Evolutionary conservation across 202 grass and related monocot genomes (phyloP).

Genomic region (Carex arenaria): DNA sequence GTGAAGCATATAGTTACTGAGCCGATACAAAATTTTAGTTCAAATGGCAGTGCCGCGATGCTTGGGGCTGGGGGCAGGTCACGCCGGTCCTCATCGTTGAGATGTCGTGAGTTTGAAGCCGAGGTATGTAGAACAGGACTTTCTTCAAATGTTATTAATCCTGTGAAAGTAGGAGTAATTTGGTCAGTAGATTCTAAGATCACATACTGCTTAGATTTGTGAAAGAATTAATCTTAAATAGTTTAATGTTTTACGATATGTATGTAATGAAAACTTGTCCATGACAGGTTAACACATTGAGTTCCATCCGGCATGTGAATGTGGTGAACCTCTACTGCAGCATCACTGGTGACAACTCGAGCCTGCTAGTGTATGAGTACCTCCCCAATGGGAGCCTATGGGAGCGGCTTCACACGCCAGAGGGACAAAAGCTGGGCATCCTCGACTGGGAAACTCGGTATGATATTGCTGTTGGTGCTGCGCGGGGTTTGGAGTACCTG

Average conservation of each 20-base stretch:
- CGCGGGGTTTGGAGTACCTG: conserved; percentile 67
- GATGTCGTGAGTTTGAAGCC: conserved; percentile 74
- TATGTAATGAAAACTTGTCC: background rate
- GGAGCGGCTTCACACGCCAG: conserved; percentile 44
- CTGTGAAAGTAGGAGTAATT: background rate
- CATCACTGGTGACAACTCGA: conserved; percentile 64
- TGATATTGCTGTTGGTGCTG: conserved; percentile 64
- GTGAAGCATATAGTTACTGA: conserved; percentile 64
- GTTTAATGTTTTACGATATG: background rate
- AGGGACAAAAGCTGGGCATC: conserved; percentile 18
- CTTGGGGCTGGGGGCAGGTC: conserved; percentile 15
- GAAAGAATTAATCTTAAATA: background rate
- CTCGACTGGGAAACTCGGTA: conserved; percentile 55
- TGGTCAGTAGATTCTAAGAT: background rate
- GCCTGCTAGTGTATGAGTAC: conserved; percentile 85
- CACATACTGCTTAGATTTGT: background rate
- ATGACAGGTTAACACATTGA: conserved; percentile 56
- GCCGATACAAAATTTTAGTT: background rate
- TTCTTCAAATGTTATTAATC: background rate
- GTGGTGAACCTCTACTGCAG: conserved; percentile 89
- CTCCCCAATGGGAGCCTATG: conserved; percentile 83
- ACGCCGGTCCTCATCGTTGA: conserved; percentile 25
- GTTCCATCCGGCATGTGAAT: conserved; percentile 76
- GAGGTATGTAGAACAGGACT: conserved; percentile 26
- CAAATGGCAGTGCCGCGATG: conserved; percentile 18